Evolutionary conservation across 148 eudicot genomes (phyloP).

Genomic region (Rhododendron ferrugineum): DNA sequence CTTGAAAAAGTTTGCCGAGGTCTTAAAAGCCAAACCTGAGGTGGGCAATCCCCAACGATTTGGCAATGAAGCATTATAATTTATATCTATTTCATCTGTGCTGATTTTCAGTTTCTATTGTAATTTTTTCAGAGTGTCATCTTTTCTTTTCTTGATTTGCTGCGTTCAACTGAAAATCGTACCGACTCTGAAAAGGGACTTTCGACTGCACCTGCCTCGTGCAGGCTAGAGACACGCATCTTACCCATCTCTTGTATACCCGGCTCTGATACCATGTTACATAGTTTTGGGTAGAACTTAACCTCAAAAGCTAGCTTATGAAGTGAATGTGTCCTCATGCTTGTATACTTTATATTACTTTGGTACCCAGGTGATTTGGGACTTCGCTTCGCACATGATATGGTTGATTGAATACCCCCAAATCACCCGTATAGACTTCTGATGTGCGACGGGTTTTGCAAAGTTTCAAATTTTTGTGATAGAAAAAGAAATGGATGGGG

Average conservation of each 20-base stretch:
- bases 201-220: too few relatives aligned
- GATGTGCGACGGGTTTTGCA: background rate
- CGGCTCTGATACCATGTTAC: too few relatives aligned
- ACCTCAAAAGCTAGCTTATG: too few relatives aligned
- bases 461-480: background rate
- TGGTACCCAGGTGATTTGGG: too few relatives aligned
- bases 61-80: background rate
- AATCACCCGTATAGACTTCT: background rate
- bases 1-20: slow-evolving; percentile 59
- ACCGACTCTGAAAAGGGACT: background rate
- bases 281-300: too few relatives aligned
- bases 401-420: too few relatives aligned
- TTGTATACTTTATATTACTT: too few relatives aligned
- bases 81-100: background rate
- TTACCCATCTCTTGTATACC: too few relatives aligned
- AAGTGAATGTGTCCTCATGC: too few relatives aligned
- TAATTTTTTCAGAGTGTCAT: background rate
- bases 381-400: too few relatives aligned
- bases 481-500: background rate
- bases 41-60: slow-evolving; percentile 24
- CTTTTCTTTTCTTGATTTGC: background rate
- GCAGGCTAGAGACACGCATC: too few relatives aligned
- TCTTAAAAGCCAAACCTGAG: slow-evolving; percentile 54
- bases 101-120: background rate
- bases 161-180: background rate